Evolutionary conservation across 306 rosid genomes (phyloP), one percentile per base, ranked within the genome.

Genomic region (Astragalus glycyphyllos): DNA sequence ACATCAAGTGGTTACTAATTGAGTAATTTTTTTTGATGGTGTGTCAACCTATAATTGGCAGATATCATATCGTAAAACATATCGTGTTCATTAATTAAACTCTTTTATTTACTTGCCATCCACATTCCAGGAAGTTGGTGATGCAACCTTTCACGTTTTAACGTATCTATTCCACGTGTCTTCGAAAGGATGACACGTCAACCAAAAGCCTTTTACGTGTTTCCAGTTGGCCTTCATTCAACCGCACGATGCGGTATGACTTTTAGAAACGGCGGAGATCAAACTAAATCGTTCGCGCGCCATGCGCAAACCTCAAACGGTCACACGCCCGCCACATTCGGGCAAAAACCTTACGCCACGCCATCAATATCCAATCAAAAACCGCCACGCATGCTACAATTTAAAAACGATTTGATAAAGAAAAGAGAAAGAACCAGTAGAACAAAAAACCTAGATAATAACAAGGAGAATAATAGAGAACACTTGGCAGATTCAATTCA

Each of bases 301-400:
- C n/a, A 2, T 16, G 55, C 84, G 72, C 3, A 50, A 62, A 68
- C 40, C 1, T 8, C 3, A 7, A 71, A 68, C 62, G 3, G 50
- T 35, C 93, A 79, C 81, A 13, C 51, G 80, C 81, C 72, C 8
- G 23, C 73, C 72, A 41, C 0, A 16, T 2, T 64, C 57, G 8
- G 12, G n/a, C 10, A 20, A 11, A 15, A 26, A 67, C 13, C 49
- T 8, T 0, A 0, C 0, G 41, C 82, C 92, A 87, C 85, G 78
- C 78, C 89, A 81, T 0, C 23, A 11, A 0, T 0, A 2, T 0
- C 83, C 85, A 89, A 80, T 69, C 4, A 49, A 5, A 55, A 2
- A 8, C 5, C 0, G 13, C 82, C 90, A 80, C 89, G 83, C 46
- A 40, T 35, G 4, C 34, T 0, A 45, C 4, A 8, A 0, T 7